A percentile compares a stretch with the other conserved stretches of the same genome.
These are phyloP conservation scores for Ambrosia trifida DNA, from an alignment of 129 eudicot genomes.

Conservation along the genomic window DNA sequence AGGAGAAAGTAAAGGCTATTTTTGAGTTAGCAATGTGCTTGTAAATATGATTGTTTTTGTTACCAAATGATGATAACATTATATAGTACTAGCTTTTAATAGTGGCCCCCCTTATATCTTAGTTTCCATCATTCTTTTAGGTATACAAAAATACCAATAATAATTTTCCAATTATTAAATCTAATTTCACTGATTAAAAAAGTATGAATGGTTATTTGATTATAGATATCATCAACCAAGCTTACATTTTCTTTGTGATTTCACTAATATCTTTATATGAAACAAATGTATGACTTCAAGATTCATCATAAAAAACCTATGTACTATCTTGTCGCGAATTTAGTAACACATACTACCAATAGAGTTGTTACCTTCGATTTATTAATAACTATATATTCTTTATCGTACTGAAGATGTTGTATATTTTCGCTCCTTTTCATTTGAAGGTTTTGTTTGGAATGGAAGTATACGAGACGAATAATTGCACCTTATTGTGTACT, in stretches of 20 bases:
- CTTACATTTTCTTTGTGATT: background rate
- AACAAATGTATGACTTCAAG: background rate
- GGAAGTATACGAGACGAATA: slow-evolving; percentile 50
- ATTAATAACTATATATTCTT: background rate
- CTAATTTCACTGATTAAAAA: slow-evolving; percentile 18
- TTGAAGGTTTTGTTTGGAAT: slow-evolving; percentile 32
- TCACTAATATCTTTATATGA: background rate
- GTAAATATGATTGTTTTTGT: slow-evolving; percentile 30
- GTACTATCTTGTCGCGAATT: background rate
- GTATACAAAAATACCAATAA: background rate
- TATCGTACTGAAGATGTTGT: slow-evolving; percentile 6
- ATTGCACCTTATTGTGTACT: slow-evolving; percentile 52
- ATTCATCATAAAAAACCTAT: background rate
- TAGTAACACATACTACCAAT: background rate
- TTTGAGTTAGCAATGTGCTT: slow-evolving; percentile 18
- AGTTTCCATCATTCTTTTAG: slow-evolving; percentile 34
- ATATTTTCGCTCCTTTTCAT: background rate
- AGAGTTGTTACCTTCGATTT: background rate
- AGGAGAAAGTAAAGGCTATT: slow-evolving; percentile 29
- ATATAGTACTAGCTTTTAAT: slow-evolving; percentile 28
- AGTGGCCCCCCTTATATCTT: slow-evolving; percentile 24
- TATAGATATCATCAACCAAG: background rate
- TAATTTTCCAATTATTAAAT: slow-evolving; percentile 10
- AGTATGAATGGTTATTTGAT: slow-evolving; percentile 5
- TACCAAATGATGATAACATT: slow-evolving; percentile 29